phyloP scores from a whole-genome alignment of 371 early-diverging fungal genomes.

The Actinomortierella ambigua region DNA sequence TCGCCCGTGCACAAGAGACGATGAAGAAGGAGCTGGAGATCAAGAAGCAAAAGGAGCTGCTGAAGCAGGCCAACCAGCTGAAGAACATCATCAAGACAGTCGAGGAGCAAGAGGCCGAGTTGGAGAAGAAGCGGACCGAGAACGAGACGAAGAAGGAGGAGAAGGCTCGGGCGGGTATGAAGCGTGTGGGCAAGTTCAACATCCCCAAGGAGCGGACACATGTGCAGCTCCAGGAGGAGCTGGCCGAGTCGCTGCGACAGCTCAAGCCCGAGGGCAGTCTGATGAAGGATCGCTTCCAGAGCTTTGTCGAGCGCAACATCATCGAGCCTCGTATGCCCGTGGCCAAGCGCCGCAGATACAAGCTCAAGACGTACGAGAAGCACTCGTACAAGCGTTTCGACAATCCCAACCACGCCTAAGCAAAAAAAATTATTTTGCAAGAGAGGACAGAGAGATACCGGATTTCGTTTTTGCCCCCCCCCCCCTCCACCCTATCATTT shows the following conservation, averaged over 20 bases:
- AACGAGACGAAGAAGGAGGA: constrained; percentile 49
- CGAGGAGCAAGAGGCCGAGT: constrained; percentile 55
- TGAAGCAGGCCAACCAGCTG: constrained; percentile 55
- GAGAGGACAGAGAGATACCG: no score
- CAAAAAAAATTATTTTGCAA: no score
- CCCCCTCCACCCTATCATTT: no score
- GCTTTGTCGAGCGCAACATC: constrained; percentile 84
- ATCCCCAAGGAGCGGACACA: constrained; percentile 54
- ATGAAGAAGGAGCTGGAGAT: constrained; percentile 51
- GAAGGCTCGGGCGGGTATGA: constrained; percentile 50
- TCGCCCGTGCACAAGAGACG: constrained; percentile 48
- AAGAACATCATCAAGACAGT: constrained; percentile 61
- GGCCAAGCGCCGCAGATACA: constrained; percentile 51
- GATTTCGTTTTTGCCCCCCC: no score
- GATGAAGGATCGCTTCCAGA: constrained; percentile 80
- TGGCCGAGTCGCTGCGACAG: constrained; percentile 61
- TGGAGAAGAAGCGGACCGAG: constrained; percentile 52
- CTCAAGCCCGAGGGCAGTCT: constrained; percentile 88
- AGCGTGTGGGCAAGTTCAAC: constrained; percentile 54
- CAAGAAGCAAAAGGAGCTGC: constrained; percentile 49
- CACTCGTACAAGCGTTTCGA: constrained; percentile 54
- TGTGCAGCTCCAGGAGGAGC: constrained; percentile 63
- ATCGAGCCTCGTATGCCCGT: constrained; percentile 81
- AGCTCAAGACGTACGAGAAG: constrained; percentile 64
- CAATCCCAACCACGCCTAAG: constrained; percentile 25